These are phyloP conservation scores for Gastrolobium bilobum DNA, from an alignment of 306 rosid species.

Conservation along the genomic window DNA sequence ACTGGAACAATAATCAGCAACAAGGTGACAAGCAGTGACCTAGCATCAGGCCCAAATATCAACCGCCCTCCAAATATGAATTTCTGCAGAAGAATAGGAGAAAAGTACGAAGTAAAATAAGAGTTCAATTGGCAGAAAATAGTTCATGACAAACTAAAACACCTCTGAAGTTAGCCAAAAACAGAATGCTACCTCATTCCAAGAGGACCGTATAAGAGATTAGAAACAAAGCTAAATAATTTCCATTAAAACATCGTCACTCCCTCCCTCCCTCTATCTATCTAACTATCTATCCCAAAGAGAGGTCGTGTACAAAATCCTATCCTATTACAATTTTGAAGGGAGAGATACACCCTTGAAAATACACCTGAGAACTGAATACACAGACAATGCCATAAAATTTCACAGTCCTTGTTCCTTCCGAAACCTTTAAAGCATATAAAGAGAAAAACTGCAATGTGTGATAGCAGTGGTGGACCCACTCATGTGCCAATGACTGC, in stretches of 20 bases:
- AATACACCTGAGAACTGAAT: background rate
- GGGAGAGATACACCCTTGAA: constrained; percentile 3
- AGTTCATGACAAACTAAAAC: constrained; percentile 7
- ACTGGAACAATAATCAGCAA: constrained; percentile 79
- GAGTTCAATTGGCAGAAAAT: constrained; percentile 4
- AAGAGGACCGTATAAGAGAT: background rate
- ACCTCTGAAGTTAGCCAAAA: constrained; percentile 18
- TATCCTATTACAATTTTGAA: background rate
- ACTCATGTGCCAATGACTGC: no score
- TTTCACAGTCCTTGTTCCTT: background rate
- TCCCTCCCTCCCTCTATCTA: no score
- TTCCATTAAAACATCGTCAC: background rate
- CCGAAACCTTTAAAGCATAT: background rate
- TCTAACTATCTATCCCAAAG: background rate
- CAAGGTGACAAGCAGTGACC: constrained; percentile 80
- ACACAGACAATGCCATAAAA: background rate
- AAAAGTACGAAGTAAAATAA: constrained; percentile 23
- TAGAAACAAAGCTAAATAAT: constrained; percentile 1
- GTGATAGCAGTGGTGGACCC: background rate
- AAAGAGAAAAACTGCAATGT: constrained; percentile 2
- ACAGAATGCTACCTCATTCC: constrained; percentile 28
- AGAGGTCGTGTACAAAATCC: background rate
- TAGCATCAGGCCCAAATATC: constrained; percentile 94
- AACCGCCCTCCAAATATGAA: constrained; percentile 87
- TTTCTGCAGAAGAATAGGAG: constrained; percentile 70